phyloP scores from a whole-genome alignment of 2,329 filamentous ascomycete species.

The Paecilomyces niveus region DNA sequence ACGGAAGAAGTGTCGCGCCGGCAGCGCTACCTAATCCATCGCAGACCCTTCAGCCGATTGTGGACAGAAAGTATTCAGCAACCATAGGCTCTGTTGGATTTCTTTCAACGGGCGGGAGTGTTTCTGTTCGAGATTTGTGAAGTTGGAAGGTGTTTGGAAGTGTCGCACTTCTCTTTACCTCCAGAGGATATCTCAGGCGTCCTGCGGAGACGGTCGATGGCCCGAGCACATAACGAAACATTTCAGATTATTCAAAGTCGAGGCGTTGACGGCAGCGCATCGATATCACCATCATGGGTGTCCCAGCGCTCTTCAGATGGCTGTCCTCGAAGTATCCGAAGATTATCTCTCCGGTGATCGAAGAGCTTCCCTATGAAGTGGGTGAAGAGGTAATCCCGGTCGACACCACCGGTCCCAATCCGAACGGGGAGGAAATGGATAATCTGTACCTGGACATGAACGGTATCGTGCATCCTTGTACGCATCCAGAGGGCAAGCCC shows the following conservation, averaged over 20 bases:
- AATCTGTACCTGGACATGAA: conserved; percentile 99
- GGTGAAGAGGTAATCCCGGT: conserved; percentile 80
- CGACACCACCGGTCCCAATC: conserved; percentile 77
- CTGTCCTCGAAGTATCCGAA: conserved; percentile 96
- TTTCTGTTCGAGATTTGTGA: not conserved
- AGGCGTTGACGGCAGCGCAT: not conserved
- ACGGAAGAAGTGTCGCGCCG: conserved; percentile 7
- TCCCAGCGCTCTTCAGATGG: conserved; percentile 92
- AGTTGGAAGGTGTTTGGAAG: not conserved
- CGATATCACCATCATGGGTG: conserved; percentile 61
- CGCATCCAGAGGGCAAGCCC: conserved; percentile 88
- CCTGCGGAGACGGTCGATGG: conserved; percentile 10
- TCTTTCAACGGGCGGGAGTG: conserved; percentile 2
- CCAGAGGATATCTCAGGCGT: conserved; percentile 1
- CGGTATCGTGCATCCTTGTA: conserved; percentile 97
- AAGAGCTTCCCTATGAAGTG: conserved; percentile 74
- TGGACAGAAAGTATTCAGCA: not conserved
- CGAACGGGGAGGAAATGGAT: conserved; percentile 96
- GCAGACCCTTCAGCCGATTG: not conserved
- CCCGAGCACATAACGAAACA: conserved; percentile 3
- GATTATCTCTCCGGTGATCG: conserved; percentile 85
- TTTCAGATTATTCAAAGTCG: conserved; percentile 3
- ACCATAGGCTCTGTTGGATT: conserved; percentile 8
- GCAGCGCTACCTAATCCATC: not conserved
- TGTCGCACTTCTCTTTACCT: not conserved